phyloP scores from a whole-genome alignment of 176 grass and related monocot species.

The Avena eriantha region DNA sequence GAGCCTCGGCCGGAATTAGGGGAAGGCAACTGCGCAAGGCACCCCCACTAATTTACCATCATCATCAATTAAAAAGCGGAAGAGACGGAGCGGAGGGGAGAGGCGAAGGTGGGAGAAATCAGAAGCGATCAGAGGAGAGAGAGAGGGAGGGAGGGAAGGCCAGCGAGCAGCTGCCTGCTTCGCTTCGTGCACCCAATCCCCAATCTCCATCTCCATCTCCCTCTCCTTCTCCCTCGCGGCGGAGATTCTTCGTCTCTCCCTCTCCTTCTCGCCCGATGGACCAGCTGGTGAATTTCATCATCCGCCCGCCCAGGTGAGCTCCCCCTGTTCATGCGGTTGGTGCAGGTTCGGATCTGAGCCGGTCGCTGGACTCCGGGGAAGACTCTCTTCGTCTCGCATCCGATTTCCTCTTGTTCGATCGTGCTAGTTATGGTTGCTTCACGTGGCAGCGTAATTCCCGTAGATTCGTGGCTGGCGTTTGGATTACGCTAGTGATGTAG shows the following conservation, averaged over 20 bases:
- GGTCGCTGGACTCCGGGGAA: neutral
- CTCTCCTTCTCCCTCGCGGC: neutral
- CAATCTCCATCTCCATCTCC: conserved; percentile 5
- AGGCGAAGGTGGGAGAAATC: conserved; percentile 29
- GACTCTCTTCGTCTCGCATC: neutral
- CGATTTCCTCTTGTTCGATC: neutral
- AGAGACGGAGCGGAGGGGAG: conserved; percentile 14
- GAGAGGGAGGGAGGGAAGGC: conserved; percentile 3
- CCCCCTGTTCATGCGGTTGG: conserved; percentile 10
- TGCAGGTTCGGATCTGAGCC: conserved; percentile 48
- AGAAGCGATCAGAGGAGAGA: conserved; percentile 18
- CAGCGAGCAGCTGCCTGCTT: conserved; percentile 23
- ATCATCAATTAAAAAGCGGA: conserved; percentile 39
- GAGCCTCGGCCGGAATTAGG: conserved; percentile 24
- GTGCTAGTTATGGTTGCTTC: conserved; percentile 19
- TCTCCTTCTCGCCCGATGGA: conserved; percentile 57
- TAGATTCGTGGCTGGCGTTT: conserved; percentile 3
- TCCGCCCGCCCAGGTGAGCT: conserved; percentile 89
- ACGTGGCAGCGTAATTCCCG: neutral
- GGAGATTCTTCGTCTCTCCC: neutral
- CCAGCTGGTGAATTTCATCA: conserved; percentile 99
- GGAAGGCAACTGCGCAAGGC: conserved; percentile 30
- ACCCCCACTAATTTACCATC: conserved; percentile 35
- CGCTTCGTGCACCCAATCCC: conserved; percentile 32
- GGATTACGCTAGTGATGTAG: neutral